phyloP scores from a whole-genome alignment of 148 eudicot genomes.

The Silene uniflora region DNA sequence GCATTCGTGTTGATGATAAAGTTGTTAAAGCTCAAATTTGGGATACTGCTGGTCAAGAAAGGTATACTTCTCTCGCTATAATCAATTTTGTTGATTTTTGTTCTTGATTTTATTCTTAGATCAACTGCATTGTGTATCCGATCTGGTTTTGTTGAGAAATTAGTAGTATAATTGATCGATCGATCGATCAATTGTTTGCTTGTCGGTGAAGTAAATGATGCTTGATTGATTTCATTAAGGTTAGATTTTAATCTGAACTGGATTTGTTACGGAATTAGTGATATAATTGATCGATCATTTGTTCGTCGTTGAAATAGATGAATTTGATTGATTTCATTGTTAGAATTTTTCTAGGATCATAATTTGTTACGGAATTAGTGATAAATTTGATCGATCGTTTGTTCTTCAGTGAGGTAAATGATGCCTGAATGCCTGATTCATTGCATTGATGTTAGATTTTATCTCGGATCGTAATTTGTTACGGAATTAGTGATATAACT shows the following conservation, averaged over 20 bases:
- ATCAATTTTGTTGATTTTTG: background rate
- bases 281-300: background rate
- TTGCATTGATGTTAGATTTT: background rate
- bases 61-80: constrained; percentile 20
- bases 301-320: background rate
- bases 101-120: background rate
- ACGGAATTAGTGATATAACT: too few relatives aligned
- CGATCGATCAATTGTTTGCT: too few relatives aligned
- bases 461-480: background rate
- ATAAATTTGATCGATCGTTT: too few relatives aligned
- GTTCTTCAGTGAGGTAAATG: too few relatives aligned
- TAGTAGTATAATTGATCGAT: too few relatives aligned
- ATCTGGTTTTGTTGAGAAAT: too few relatives aligned
- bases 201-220: too few relatives aligned
- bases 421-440: too few relatives aligned
- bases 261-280: background rate
- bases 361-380: too few relatives aligned
- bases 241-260: background rate
- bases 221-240: too few relatives aligned
- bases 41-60: constrained; percentile 72
- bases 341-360: background rate
- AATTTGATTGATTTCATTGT: background rate
- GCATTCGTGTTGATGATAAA: constrained; percentile 56
- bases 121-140: background rate
- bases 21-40: constrained; percentile 74